Evolutionary conservation across 176 grass and related monocot species (phyloP), one percentile per base, ranked within the genome.

Genomic region (Oryza glaberrima): DNA sequence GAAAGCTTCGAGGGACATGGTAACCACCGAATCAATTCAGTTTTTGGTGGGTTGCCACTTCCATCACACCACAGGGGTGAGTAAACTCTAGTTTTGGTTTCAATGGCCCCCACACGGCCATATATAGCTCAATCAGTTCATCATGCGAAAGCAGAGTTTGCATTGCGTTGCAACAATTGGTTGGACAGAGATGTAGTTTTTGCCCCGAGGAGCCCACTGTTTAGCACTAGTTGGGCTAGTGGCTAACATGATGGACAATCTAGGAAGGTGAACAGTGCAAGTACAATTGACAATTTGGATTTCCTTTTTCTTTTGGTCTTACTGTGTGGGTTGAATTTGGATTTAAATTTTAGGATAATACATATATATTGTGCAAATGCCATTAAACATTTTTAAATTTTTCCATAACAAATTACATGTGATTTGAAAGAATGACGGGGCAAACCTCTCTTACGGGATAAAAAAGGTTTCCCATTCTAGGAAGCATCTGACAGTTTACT

Each of bases 21-120:
- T 46, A 81, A 60, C 16, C 77, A 81, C 61, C 61, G 41, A 75
- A 81, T 54, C 64, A 6, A 47, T 68, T 81, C 36, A 60, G 17
- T 70, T 70, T 38, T 61, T 13, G 79, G 79, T 77, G 81, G 36
- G 14, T 87, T 49, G 48, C 4, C 48, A 87, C 15, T 63, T 63
- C 69, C 48, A 58, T 58, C 54, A 58, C 25, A 81, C 71, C 23
- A 46, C 48, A 63, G 72, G 72, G 73, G 19, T 77, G 17, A 76
- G 25, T 34, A 4, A 19, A 64, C 36, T 20, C 15, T 41, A 34
- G 38, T 72, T 52, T 52, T 80, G 69, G 68, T 40, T 79, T 73
- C 28, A 65, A 34, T 8, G 6, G 70, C 14, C 58, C 69, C 69
- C 30, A 32, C 30, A 72, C 4, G 4, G 19, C 17, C 67, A 25